Conservation (phyloP, 768 basidiomycete genomes). For the Lactarius akahatsu region DNA sequence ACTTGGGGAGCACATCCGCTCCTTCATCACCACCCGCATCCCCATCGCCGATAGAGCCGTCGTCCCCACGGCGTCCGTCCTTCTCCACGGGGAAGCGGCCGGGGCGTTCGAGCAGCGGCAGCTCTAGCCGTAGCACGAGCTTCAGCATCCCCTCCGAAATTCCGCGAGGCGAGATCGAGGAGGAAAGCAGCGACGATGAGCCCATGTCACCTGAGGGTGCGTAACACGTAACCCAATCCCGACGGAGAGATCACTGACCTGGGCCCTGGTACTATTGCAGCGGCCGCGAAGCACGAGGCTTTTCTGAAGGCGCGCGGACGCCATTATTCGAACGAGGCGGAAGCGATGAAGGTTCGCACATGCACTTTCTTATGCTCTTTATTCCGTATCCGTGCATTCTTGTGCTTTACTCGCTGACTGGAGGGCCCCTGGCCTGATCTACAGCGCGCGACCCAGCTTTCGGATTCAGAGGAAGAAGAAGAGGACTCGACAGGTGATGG, state of each 20-base stretch:
- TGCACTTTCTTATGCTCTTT: conserved; percentile 2
- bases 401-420: conserved; percentile 26
- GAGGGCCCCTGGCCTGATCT: conserved; percentile 9
- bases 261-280: conserved; percentile 40
- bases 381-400: conserved; percentile 12
- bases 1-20: conserved; percentile 47
- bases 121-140: conserved; percentile 72
- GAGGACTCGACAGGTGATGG: conserved; percentile 39
- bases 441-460: conserved; percentile 63
- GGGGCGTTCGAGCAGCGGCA: conserved; percentile 58
- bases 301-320: conserved; percentile 78
- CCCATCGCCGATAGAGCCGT: conserved; percentile 30
- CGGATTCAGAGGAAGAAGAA: conserved; percentile 65
- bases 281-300: conserved; percentile 77
- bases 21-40: conserved; percentile 23
- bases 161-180: conserved; percentile 57
- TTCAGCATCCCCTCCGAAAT: conserved; percentile 53
- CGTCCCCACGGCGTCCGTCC: conserved; percentile 73
- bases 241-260: neutral
- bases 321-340: conserved; percentile 89
- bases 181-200: conserved; percentile 54
- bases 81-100: conserved; percentile 60
- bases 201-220: conserved; percentile 82
- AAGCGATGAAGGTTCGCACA: conserved; percentile 80
- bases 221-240: conserved; percentile 33